Conservation (phyloP, 139 green algal genomes). For the Chlorokybus atmophyticus region DNA sequence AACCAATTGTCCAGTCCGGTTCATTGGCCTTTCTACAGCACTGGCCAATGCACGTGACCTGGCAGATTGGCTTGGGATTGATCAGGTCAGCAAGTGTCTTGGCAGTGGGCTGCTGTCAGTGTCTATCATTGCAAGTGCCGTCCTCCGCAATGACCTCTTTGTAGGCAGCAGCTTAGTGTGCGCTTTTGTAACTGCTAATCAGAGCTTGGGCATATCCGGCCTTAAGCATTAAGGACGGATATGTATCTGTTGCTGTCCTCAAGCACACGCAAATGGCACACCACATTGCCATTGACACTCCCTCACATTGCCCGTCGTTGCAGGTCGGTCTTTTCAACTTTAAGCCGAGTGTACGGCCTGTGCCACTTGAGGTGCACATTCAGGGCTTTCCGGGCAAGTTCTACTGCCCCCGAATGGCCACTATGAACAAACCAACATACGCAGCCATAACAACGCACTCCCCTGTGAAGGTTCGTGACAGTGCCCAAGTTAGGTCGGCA, state of each 20-base stretch:
- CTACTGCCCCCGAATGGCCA: constrained; percentile 91
- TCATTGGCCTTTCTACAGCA: constrained; percentile 89
- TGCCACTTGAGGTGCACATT: constrained; percentile 92
- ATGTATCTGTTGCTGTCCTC: too few species aligned
- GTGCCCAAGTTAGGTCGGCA: too few species aligned
- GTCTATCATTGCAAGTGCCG: too few species aligned
- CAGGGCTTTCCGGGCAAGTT: constrained; percentile 83
- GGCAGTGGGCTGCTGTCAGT: background rate
- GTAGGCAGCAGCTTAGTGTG: too few species aligned
- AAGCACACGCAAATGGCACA: too few species aligned
- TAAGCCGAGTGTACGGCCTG: constrained; percentile 79
- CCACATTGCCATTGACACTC: too few species aligned
- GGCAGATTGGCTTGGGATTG: constrained; percentile 83
- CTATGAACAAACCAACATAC: constrained; percentile 97
- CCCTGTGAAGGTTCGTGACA: too few species aligned
- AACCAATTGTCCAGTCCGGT: constrained; percentile 45
- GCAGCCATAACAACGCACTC: constrained; percentile 84
- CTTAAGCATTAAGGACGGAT: too few species aligned
- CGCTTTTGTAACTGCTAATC: too few species aligned
- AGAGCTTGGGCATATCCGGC: too few species aligned
- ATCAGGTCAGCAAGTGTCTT: constrained; percentile 9
- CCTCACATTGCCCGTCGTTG: too few species aligned
- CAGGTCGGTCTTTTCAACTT: constrained; percentile 89
- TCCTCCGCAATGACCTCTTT: too few species aligned
- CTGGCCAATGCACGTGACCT: constrained; percentile 89